Percentiles rank a stretch among this genome's conserved stretches.
phyloP scores from a whole-genome alignment of 1,284 basidiomycete genomes.

The Cutaneotrichosporon cutaneum region DNA sequence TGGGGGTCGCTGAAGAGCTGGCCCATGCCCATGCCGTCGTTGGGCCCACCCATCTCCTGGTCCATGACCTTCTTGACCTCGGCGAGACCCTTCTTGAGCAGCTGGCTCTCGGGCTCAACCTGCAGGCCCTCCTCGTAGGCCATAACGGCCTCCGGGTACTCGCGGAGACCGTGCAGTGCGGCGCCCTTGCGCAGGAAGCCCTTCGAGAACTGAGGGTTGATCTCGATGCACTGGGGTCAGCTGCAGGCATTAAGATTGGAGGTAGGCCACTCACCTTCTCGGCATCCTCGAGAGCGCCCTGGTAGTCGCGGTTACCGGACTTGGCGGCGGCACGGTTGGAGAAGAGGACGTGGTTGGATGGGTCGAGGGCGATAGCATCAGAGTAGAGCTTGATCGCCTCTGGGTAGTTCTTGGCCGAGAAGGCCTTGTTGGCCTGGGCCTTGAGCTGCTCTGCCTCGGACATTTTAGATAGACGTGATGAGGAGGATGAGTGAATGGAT shows the following conservation, averaged over 20 bases:
- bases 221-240: conserved; percentile 59
- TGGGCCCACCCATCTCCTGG: conserved; percentile 40
- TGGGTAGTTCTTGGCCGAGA: conserved; percentile 88
- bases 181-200: conserved; percentile 91
- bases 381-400: conserved; percentile 78
- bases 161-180: conserved; percentile 80
- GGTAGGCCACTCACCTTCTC: conserved; percentile 64
- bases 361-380: conserved; percentile 80
- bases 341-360: conserved; percentile 81
- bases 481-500: no score
- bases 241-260: conserved; percentile 51
- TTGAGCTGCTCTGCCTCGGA: conserved; percentile 63
- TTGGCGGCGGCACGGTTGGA: conserved; percentile 91
- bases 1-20: conserved; percentile 84
- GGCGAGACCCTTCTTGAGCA: conserved; percentile 79
- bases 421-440: conserved; percentile 93
- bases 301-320: conserved; percentile 76
- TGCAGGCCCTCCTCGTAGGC: conserved; percentile 68
- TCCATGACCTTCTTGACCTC: conserved; percentile 72
- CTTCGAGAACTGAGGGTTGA: conserved; percentile 83
- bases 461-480: not conserved
- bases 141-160: conserved; percentile 77
- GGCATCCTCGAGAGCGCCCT: conserved; percentile 79
- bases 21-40: conserved; percentile 60
- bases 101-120: conserved; percentile 71